Evolutionary conservation across 2,329 filamentous ascomycete species (phyloP), one percentile per base, ranked within the genome.

Genomic region (Trichoderma endophyticum): DNA sequence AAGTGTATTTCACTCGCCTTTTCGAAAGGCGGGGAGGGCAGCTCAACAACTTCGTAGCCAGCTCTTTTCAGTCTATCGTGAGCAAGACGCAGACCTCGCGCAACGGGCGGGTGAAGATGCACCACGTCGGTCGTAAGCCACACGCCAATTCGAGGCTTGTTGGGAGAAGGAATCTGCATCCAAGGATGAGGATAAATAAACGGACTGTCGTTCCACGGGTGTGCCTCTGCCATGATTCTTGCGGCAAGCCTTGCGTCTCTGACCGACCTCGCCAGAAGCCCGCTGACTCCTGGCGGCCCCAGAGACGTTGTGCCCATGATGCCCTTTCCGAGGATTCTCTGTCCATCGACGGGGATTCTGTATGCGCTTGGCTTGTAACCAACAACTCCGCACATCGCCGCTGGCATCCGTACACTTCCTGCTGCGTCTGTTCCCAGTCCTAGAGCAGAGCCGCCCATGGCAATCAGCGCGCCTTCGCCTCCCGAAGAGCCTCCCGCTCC

Each of bases 401-500:
- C 54, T 9, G 66, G 66, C 15, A 48, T 59, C 3, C 56, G 34
- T 9, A 70, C 59, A 15, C 54, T 62, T n/a, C 73, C 73, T 28
- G 54, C 80, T 69, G 90, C 89, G 74, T 91, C 89, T 0, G 88
- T 89, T 1, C 88, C 89, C 1, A 90, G 80, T 9, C 90, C 80
- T 4, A 85, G 39, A 2, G 82, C 73, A 28, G 81, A 83, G 24
- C 84, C 84, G 3, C 82, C 77, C 51, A 84, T 77, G 2, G 81
- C 82, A 2, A 85, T 56, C 1, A 84, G 74, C 1, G 84, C 82
- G 1, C 77, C 80, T 67, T 84, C 83, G 1, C 91, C 91, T 11
- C 91, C 59, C 3, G 63, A 66, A 14, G 48, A 66, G 14, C 48
- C 48, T 0, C 30, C 63, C 7, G 63, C 30, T n/a, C 43, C 21